Conservation (phyloP, 371 early-diverging fungal species). For the Circinella umbellata region DNA sequence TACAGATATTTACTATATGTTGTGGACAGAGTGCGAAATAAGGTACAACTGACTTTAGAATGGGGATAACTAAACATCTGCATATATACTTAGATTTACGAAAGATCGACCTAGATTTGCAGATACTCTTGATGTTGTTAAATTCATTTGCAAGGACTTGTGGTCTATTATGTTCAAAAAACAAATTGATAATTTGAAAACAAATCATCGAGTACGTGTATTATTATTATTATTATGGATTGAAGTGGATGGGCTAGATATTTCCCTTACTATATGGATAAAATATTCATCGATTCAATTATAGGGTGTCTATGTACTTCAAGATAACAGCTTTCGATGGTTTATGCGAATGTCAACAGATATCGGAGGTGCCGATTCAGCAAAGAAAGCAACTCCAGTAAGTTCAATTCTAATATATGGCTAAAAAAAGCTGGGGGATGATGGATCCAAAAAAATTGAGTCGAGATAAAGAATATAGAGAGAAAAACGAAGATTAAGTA, state of each 20-base stretch:
- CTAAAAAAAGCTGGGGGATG: too few species aligned
- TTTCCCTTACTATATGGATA: too few species aligned
- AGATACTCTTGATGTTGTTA: conserved; percentile 93
- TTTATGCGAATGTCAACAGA: conserved; percentile 87
- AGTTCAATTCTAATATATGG: conserved; percentile 13
- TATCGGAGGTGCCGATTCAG: conserved; percentile 76
- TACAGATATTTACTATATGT: too few species aligned
- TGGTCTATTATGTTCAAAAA: conserved; percentile 95
- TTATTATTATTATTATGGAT: conserved; percentile 8
- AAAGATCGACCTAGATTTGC: conserved; percentile 83
- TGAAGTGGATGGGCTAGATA: not conserved
- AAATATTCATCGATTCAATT: not conserved
- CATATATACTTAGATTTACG: conserved; percentile 61
- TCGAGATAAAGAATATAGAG: too few species aligned
- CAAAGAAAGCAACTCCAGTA: conserved; percentile 81
- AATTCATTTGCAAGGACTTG: conserved; percentile 97
- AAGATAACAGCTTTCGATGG: conserved; percentile 96
- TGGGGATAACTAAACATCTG: too few species aligned
- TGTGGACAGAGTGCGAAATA: too few species aligned
- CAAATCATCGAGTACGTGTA: conserved; percentile 85
- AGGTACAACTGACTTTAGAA: too few species aligned
- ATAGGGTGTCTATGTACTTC: conserved; percentile 97
- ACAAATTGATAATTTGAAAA: conserved; percentile 97
- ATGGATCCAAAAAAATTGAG: too few species aligned
- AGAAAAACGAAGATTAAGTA: too few species aligned